Base-by-base conservation (phyloP, 495 filamentous ascomycete genomes). In the Geoglossum glabrum region DNA sequence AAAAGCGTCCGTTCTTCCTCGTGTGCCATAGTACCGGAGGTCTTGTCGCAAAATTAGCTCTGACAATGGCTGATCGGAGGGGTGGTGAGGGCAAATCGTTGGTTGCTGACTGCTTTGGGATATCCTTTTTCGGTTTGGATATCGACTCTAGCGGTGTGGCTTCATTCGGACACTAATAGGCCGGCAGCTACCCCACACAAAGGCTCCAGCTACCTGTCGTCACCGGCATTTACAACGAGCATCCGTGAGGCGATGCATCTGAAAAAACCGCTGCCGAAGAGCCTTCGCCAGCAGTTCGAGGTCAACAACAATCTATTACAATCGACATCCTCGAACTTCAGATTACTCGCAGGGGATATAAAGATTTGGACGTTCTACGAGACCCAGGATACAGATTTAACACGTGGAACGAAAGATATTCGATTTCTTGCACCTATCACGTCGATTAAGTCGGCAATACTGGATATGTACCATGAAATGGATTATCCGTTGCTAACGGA, bases 351-450 rank as follows among this genome's bases (percentile, higher is more conserved):
- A 1, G 74, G 76, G 38, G 81, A 84, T 55, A 70, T 84, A 47
- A 79, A 77, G 51, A 68, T 85, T n/a, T 84, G 79, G 76, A 78
- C 79, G 3, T 81, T 83, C 30, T 76, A 80, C 34, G 81, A 84
- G 63, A 84, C 78, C 0, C 64, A 75, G 2, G 82, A 85, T 61
- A 81, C 80, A 0, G 69, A 71, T 8, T 67, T 84, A 38, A 73
- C 73, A 4, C 71, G 78, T 21, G 57, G 70, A 5, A 46, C 63
- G 15, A 58, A 64, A 30, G 31, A 31, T 36, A 30, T 31, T 55
- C 27, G 21, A 21, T 72, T 73, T 58, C 74, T 74, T 40, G 79
- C 78, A 1, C 79, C 80, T 0, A 72, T 84, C 11, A 78, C 79
- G 3, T 81, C 80, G 0, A 80, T 82, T 57, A 75, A 79, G 52